Evolutionary conservation across 805 yeast species (phyloP).

Genomic region (Zygosaccharomyces rouxii): DNA sequence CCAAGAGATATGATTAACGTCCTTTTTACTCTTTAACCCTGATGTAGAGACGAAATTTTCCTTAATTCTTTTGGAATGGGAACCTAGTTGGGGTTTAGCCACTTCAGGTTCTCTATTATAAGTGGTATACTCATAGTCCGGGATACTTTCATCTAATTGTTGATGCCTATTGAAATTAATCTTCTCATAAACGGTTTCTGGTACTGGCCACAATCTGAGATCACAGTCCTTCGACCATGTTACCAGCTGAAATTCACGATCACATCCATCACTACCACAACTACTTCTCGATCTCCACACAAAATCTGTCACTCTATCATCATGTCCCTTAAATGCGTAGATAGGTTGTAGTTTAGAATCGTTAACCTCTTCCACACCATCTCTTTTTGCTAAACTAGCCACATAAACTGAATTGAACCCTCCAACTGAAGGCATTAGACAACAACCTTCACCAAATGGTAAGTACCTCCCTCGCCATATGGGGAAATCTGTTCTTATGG

Average conservation of each 20-base stretch:
- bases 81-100: conserved; percentile 21
- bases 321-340: conserved; percentile 71
- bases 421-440: conserved; percentile 86
- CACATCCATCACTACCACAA: conserved; percentile 45
- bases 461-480: conserved; percentile 82
- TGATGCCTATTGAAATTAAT: conserved; percentile 41
- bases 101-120: conserved; percentile 49
- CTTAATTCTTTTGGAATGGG: conserved; percentile 33
- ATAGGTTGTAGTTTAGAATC: conserved; percentile 46
- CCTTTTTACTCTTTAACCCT: conserved; percentile 35
- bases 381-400: conserved; percentile 24
- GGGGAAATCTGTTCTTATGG: conserved; percentile 73
- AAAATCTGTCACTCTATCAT: conserved; percentile 81
- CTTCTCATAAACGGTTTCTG: conserved; percentile 45
- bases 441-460: conserved; percentile 86
- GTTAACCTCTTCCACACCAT: conserved; percentile 18
- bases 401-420: conserved; percentile 53
- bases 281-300: conserved; percentile 72
- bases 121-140: conserved; percentile 44
- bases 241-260: conserved; percentile 83
- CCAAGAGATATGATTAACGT: conserved; percentile 77
- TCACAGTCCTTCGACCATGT: conserved; percentile 93
- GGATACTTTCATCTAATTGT: conserved; percentile 37
- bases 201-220: conserved; percentile 73
- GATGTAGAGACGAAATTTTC: conserved; percentile 40